These are phyloP conservation scores for Pleurostoma richardsiae DNA, from an alignment of 2,329 filamentous ascomycete genomes.

Conservation along the genomic window DNA sequence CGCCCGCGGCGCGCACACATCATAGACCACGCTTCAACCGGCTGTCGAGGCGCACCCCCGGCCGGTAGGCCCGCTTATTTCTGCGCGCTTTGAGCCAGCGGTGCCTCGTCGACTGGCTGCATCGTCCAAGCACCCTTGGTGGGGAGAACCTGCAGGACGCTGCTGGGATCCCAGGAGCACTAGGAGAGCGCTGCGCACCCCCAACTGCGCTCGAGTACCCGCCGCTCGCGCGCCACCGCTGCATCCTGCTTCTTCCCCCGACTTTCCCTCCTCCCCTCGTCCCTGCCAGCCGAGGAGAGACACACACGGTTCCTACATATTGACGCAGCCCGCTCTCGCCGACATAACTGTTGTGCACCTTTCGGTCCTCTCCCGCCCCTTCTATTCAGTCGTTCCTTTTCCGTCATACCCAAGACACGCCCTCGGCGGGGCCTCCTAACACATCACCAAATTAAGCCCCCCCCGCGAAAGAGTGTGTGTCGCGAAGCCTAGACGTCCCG, in stretches of 20 bases:
- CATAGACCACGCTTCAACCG: background rate
- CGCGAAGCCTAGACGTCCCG: no score
- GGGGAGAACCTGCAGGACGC: no score
- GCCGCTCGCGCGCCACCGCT: no score
- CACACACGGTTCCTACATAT: background rate
- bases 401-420: slow-evolving; percentile 12
- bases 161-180: no score
- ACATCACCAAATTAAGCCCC: background rate
- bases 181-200: no score
- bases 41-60: background rate
- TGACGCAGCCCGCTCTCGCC: background rate
- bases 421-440: background rate
- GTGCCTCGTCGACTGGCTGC: no score
- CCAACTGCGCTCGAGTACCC: no score
- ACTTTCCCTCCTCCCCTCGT: background rate
- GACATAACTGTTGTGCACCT: background rate
- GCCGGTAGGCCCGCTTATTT: no score
- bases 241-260: background rate
- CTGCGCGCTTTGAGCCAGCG: no score
- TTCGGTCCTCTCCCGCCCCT: slow-evolving; percentile 18
- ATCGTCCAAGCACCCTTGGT: no score
- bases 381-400: slow-evolving; percentile 19
- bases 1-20: background rate
- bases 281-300: background rate
- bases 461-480: background rate